phyloP scores from a whole-genome alignment of 2,329 filamentous ascomycete genomes.

The Venturia oleaginea region DNA sequence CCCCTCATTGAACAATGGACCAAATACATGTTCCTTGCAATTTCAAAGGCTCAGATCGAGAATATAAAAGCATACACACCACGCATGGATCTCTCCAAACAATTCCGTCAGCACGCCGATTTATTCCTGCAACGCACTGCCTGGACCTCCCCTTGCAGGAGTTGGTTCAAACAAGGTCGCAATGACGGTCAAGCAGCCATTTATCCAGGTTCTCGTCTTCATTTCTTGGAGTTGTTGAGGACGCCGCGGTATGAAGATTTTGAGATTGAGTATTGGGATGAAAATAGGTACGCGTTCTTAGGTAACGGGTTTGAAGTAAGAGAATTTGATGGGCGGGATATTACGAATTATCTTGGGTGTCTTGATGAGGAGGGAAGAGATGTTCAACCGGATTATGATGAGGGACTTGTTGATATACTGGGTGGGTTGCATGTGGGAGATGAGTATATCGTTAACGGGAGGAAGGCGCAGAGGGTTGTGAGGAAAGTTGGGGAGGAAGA shows the following conservation, averaged over 20 bases:
- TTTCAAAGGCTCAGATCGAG: conserved; percentile 33
- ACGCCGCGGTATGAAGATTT: conserved; percentile 33
- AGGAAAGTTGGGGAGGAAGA: not conserved
- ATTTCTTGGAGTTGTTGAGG: conserved; percentile 31
- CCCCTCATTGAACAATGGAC: conserved; percentile 34
- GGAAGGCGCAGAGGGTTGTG: not conserved
- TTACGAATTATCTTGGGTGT: conserved; percentile 36
- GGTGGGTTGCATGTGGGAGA: conserved; percentile 24
- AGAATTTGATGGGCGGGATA: conserved; percentile 39
- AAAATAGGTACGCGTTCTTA: conserved; percentile 33
- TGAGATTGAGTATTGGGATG: conserved; percentile 32
- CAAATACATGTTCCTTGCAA: conserved; percentile 31
- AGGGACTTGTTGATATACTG: conserved; percentile 29
- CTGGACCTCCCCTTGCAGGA: conserved; percentile 26
- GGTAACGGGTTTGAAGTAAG: conserved; percentile 37
- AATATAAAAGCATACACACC: conserved; percentile 33
- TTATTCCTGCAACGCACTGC: conserved; percentile 31
- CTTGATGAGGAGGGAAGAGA: conserved; percentile 30
- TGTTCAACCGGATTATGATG: conserved; percentile 33
- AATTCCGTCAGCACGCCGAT: conserved; percentile 33
- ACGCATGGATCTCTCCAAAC: conserved; percentile 22
- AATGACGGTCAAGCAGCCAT: conserved; percentile 30
- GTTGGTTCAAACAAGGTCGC: conserved; percentile 31
- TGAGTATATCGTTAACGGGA: conserved; percentile 16
- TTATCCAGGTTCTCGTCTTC: conserved; percentile 30